Base-by-base conservation (phyloP, 2,329 filamentous ascomycete species). In the Talaromyces sp. region DNA sequence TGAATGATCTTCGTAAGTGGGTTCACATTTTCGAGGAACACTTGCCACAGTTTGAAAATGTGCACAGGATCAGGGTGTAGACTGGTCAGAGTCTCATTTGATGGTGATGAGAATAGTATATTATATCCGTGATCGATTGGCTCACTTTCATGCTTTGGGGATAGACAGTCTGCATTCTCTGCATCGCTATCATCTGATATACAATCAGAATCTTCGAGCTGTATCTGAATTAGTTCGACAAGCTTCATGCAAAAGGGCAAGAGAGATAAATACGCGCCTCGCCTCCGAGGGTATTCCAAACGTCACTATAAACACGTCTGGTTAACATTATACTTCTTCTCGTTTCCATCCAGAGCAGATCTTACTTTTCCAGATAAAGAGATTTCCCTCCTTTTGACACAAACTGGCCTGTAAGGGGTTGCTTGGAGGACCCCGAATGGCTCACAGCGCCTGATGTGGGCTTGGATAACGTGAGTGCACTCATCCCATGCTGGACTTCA, bases 1-100 rank as follows among this genome's bases (percentile, higher is more conserved):
- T 89, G 86, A 14, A 88, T 74, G 6, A 89, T 80, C 62, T 87
- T 87, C 68, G 88, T 77, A 16, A 89, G 71, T 1, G 86, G 85
- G 67, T 88, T 86, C 14, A 89, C 84, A 67, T 87, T 87, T 65
- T 87, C 83, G 67, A 83, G 82, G 75, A 82, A 89, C 2, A 81
- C 74, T n/a, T 82, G 77, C 86, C 86, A 88, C 62, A 87, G 80
- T 10, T 80, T 72, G 22, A 75, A 77, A 3, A 87, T 82, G 71
- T 88, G 86, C 14, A 87, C 77, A 6, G 67, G 63, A 16, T 66
- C 41, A 19, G 59, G 66, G 31, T 66, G 66, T 33, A 60, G 39
- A 19, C 24, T 62, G 27, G 35, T 41, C 35, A 62, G 22, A 10
- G 48, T 39, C 19, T 65, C 59, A 37, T 58, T 47, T 24, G 50